Conservation (phyloP, 352 stramenopile genomes). For the Stramenopiles sp. region DNA sequence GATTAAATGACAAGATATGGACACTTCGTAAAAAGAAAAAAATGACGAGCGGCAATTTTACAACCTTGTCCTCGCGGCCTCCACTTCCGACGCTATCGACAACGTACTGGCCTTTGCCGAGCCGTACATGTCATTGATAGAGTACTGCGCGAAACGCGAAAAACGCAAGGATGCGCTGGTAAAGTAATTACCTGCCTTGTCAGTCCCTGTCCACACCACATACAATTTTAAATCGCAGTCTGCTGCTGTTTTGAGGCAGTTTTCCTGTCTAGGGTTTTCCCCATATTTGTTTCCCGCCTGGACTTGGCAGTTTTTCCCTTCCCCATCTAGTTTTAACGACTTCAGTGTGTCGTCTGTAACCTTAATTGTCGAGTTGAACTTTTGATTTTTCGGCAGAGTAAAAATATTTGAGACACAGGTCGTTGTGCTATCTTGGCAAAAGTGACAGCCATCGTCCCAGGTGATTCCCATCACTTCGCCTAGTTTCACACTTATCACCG, state of each 20-base stretch:
- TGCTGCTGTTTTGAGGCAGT: no score
- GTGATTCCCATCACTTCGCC: slow-evolving; percentile 20
- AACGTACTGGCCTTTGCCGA: slow-evolving; percentile 6
- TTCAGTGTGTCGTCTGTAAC: slow-evolving; percentile 8
- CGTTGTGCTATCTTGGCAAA: slow-evolving; percentile 16
- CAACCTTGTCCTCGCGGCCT: background rate
- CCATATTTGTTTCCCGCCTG: slow-evolving; percentile 9
- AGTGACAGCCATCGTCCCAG: slow-evolving; percentile 27
- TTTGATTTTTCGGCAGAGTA: slow-evolving; percentile 12
- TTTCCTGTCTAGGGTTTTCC: no score
- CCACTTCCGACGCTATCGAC: background rate
- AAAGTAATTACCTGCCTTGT: slow-evolving; percentile 24
- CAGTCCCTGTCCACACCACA: slow-evolving; percentile 25
- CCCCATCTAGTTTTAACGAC: background rate
- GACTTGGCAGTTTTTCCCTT: slow-evolving; percentile 7
- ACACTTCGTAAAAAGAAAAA: no score
- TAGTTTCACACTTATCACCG: slow-evolving; percentile 23
- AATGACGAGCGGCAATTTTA: no score
- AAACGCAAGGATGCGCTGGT: slow-evolving; percentile 20
- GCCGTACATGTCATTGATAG: slow-evolving; percentile 1
- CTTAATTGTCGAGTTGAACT: background rate
- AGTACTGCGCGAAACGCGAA: slow-evolving; percentile 22
- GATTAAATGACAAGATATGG: no score
- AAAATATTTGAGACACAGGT: slow-evolving; percentile 17
- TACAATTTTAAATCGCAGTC: slow-evolving; percentile 25